Percentiles rank a stretch among this genome's conserved stretches.
phyloP scores from a whole-genome alignment of 2,329 filamentous ascomycete species.

The Pseudogymnoascus sp. region DNA sequence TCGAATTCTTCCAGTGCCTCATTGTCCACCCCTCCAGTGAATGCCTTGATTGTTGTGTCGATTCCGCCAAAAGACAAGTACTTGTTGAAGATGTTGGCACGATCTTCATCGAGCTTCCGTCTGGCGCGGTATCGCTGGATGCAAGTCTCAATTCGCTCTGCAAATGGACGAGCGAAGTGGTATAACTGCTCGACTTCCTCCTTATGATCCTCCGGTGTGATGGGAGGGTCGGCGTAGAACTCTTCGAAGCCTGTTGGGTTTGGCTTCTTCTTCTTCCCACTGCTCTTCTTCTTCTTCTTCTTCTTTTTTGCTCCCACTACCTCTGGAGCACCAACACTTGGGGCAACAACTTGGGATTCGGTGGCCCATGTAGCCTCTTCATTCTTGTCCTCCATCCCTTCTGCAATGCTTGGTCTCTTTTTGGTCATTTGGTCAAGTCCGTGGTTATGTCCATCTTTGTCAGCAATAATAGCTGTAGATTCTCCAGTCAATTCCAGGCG shows the following conservation, averaged over 20 bases:
- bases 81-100: constrained; percentile 62
- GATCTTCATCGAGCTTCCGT: constrained; percentile 63
- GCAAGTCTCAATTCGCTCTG: constrained; percentile 74
- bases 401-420: background rate
- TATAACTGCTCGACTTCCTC: constrained; percentile 64
- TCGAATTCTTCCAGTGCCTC: constrained; percentile 57
- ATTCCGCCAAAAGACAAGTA: constrained; percentile 82
- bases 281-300: constrained; percentile 36
- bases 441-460: background rate
- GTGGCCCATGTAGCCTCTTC: background rate
- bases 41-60: constrained; percentile 54
- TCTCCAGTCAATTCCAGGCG: background rate
- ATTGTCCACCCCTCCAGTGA: constrained; percentile 51
- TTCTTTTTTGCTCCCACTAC: constrained; percentile 20
- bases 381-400: background rate
- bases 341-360: background rate
- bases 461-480: background rate
- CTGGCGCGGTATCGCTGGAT: constrained; percentile 74
- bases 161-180: constrained; percentile 45
- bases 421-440: background rate
- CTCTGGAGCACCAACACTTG: background rate
- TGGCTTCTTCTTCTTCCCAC: constrained; percentile 27
- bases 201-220: constrained; percentile 62
- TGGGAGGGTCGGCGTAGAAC: constrained; percentile 71
- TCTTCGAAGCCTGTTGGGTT: constrained; percentile 66